phyloP scores from a whole-genome alignment of 352 stramenopile genomes.

The Phytopythium boreale region DNA sequence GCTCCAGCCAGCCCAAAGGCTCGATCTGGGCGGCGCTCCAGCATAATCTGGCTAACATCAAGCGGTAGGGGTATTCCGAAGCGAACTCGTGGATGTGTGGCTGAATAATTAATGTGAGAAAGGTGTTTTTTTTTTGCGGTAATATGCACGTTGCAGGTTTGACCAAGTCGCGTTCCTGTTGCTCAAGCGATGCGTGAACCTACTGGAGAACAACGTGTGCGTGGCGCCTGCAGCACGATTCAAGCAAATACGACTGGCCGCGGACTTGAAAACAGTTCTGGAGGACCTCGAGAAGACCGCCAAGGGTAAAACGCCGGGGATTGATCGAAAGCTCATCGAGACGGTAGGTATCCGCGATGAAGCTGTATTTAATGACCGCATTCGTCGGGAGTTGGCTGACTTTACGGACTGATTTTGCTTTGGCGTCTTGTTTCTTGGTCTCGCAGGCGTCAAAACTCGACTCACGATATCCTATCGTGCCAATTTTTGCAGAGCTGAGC shows the following conservation, averaged over 20 bases:
- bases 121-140: neutral
- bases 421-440: neutral
- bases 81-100: neutral
- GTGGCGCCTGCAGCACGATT: constrained; percentile 36
- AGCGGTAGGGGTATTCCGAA: constrained; percentile 29
- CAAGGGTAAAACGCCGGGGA: constrained; percentile 21
- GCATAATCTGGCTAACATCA: constrained; percentile 66
- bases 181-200: constrained; percentile 41
- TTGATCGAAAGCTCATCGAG: constrained; percentile 55
- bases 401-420: too few relatives aligned
- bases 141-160: constrained; percentile 25
- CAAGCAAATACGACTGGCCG: constrained; percentile 49
- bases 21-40: constrained; percentile 57
- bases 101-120: neutral
- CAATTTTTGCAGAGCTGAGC: constrained; percentile 47
- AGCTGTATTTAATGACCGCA: neutral
- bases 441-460: constrained; percentile 38
- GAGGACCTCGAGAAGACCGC: constrained; percentile 27
- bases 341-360: constrained; percentile 26
- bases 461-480: constrained; percentile 41
- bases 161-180: constrained; percentile 60
- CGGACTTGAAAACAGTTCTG: constrained; percentile 46
- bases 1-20: constrained; percentile 48
- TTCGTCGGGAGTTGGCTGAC: too few relatives aligned
- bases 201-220: constrained; percentile 38